phyloP scores from a whole-genome alignment of 2,329 filamentous ascomycete genomes.

The Cladosporium colombiae region DNA sequence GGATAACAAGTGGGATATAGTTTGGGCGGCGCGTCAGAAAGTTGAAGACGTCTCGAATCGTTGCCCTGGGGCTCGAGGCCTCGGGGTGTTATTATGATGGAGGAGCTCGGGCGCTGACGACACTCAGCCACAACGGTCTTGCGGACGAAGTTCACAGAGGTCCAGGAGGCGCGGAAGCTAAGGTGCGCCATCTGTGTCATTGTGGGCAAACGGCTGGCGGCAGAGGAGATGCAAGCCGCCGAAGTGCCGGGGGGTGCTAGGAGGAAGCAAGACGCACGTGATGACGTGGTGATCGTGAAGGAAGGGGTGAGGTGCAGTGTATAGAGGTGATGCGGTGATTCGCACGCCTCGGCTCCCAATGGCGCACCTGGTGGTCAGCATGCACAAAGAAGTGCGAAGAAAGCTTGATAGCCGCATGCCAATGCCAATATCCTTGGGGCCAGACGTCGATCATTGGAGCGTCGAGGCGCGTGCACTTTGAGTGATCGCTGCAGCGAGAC shows the following conservation, averaged over 20 bases:
- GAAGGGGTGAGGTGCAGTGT: background rate
- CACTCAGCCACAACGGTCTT: slow-evolving; percentile 10
- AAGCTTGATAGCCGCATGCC: background rate
- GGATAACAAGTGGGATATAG: slow-evolving; percentile 6
- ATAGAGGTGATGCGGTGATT: background rate
- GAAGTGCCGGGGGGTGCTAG: background rate
- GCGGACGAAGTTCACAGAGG: background rate
- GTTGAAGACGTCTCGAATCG: slow-evolving; percentile 18
- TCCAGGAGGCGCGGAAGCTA: background rate
- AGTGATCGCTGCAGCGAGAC: slow-evolving; percentile 9
- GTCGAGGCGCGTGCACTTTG: background rate
- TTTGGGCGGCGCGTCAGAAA: slow-evolving; percentile 9
- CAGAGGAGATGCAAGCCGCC: background rate
- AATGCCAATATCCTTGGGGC: background rate
- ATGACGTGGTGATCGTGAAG: background rate
- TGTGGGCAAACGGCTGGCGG: background rate
- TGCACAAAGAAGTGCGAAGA: background rate
- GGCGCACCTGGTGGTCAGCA: background rate
- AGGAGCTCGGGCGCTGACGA: slow-evolving; percentile 11
- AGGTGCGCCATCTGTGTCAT: slow-evolving; percentile 6
- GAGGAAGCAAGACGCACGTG: background rate
- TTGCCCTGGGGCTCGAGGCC: background rate
- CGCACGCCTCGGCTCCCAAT: background rate
- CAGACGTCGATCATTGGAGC: background rate
- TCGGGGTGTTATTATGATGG: background rate